Percentiles rank a stretch among this genome's conserved stretches.
Conservation (phyloP, 768 basidiomycete species). For the Trametes cingulata region DNA sequence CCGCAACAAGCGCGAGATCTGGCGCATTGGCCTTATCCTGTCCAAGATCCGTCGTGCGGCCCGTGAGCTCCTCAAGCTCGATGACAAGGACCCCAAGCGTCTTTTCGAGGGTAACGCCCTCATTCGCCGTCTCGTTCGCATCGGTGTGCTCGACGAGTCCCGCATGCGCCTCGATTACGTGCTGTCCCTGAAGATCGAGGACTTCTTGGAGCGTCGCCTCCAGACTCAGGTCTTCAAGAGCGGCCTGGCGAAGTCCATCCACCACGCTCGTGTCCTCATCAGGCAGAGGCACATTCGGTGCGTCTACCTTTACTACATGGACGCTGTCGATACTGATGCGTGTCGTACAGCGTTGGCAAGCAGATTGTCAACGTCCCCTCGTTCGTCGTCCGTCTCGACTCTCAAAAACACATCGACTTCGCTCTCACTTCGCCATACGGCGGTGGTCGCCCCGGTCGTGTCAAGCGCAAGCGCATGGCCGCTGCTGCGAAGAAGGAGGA, state of each 20-base stretch:
- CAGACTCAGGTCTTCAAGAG: constrained; percentile 99
- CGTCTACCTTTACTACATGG: constrained; percentile 29
- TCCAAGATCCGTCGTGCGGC: constrained; percentile 99
- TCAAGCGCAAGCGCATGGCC: constrained; percentile 85
- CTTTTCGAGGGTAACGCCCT: constrained; percentile 99
- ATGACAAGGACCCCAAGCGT: constrained; percentile 99
- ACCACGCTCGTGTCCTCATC: constrained; percentile 98
- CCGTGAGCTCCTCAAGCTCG: constrained; percentile 99
- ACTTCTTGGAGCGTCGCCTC: constrained; percentile 98
- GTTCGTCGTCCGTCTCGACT: constrained; percentile 98
- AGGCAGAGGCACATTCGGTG: constrained; percentile 98
- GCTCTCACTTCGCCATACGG: constrained; percentile 76
- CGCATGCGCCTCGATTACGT: constrained; percentile 99
- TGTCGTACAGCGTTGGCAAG: constrained; percentile 80
- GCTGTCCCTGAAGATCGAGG: constrained; percentile 97
- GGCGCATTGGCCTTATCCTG: constrained; percentile 96
- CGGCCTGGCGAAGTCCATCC: constrained; percentile 96
- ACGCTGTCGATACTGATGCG: not conserved
- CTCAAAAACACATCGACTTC: constrained; percentile 99
- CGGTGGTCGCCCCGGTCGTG: constrained; percentile 77
- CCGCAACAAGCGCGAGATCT: constrained; percentile 99
- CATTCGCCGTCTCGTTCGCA: constrained; percentile 95
- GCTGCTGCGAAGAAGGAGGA: constrained; percentile 86
- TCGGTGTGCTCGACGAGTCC: constrained; percentile 98
- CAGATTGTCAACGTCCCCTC: constrained; percentile 99